A percentile compares a stretch with the other conserved stretches of the same genome.
Conservation (phyloP, 2,329 filamentous ascomycete species). For the Xylariaceae sp. region DNA sequence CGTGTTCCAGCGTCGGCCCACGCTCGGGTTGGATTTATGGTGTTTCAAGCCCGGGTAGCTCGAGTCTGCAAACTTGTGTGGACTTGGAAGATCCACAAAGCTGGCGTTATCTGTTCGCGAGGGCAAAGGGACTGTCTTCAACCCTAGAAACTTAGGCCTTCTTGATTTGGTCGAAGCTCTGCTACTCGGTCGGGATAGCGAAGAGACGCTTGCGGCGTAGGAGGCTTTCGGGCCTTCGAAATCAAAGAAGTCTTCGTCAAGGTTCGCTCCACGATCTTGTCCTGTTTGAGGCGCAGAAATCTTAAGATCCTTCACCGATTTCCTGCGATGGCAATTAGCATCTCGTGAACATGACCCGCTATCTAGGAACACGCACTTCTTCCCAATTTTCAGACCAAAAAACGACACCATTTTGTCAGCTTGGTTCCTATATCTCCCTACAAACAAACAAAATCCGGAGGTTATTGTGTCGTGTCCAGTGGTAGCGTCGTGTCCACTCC, state of each 20-base stretch:
- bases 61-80: conserved; percentile 15
- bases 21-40: conserved; percentile 26
- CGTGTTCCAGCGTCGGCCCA: conserved; percentile 34
- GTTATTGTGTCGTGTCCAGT: background rate
- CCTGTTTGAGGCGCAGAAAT: conserved; percentile 22
- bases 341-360: background rate
- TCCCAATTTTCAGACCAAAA: conserved; percentile 55
- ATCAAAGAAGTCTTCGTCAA: conserved; percentile 9
- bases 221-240: conserved; percentile 10
- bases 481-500: background rate
- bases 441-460: conserved; percentile 9
- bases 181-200: conserved; percentile 37
- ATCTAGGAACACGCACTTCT: conserved; percentile 43
- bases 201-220: conserved; percentile 13
- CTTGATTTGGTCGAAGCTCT: conserved; percentile 31
- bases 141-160: conserved; percentile 19
- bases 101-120: conserved; percentile 39
- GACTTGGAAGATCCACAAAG: conserved; percentile 40
- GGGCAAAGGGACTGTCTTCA: conserved; percentile 33
- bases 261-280: conserved; percentile 7
- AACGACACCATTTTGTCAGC: conserved; percentile 51
- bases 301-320: conserved; percentile 32
- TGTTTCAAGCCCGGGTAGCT: conserved; percentile 27
- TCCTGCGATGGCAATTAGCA: conserved; percentile 26
- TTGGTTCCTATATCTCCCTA: background rate